Conservation (phyloP, 1,284 basidiomycete species). For the Tranzscheliella williamsii region DNA sequence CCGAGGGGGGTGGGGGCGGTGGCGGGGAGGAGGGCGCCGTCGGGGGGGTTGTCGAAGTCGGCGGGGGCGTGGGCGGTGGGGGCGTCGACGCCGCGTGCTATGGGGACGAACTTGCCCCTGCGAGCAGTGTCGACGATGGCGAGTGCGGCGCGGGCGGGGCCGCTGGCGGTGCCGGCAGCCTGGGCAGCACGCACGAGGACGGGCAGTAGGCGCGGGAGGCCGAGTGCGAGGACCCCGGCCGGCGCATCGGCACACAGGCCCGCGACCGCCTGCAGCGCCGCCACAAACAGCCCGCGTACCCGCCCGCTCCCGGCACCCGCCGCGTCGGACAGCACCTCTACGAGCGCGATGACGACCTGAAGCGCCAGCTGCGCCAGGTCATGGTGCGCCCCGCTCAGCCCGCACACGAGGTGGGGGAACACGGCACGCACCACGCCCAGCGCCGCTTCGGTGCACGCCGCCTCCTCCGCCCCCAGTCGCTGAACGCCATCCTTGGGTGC, state of each 20-base stretch:
- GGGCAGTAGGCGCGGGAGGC: conserved; percentile 19
- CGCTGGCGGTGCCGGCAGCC: conserved; percentile 11
- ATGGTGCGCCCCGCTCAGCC: conserved; percentile 20
- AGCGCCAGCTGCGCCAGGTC: conserved; percentile 29
- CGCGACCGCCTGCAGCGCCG: conserved; percentile 7
- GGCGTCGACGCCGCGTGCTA: conserved; percentile 29
- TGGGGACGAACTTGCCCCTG: conserved; percentile 27
- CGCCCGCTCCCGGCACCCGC: conserved; percentile 5
- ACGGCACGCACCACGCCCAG: conserved; percentile 20
- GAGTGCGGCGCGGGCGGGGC: conserved; percentile 12
- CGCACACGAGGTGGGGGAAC: conserved; percentile 23
- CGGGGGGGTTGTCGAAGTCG: conserved; percentile 22
- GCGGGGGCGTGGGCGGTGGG: conserved; percentile 17
- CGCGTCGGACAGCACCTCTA: conserved; percentile 33
- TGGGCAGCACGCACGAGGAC: conserved; percentile 10
- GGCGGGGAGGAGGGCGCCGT: conserved; percentile 18
- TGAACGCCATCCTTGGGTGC: conserved; percentile 32
- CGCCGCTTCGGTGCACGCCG: conserved; percentile 16
- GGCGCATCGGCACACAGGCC: conserved; percentile 18
- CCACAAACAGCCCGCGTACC: conserved; percentile 3
- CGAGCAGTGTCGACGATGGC: conserved; percentile 10
- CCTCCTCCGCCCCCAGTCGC: conserved; percentile 8
- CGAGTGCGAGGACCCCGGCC: conserved; percentile 14
- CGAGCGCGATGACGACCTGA: conserved; percentile 21
- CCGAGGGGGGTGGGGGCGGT: neutral